Evolutionary conservation across 2,329 filamentous ascomycete genomes (phyloP).

Genomic region (Harringtonia lauricola): DNA sequence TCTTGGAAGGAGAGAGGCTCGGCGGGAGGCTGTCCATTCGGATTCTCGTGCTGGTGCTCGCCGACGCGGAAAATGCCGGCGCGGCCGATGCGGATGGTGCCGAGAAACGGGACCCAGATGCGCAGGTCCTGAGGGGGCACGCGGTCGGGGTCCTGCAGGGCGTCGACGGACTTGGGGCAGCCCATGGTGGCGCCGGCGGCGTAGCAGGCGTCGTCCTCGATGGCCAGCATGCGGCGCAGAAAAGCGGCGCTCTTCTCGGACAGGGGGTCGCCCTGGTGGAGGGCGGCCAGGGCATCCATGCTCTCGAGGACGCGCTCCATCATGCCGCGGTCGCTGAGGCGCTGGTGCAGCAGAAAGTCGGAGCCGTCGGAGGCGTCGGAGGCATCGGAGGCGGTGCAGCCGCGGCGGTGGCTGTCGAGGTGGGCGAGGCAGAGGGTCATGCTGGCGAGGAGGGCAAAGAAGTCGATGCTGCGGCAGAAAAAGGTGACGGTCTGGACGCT

Average conservation of each 20-base stretch:
- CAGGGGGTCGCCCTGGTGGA: constrained; percentile 15
- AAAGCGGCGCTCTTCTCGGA: constrained; percentile 20
- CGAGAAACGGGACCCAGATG: constrained; percentile 31
- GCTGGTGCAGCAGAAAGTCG: constrained; percentile 27
- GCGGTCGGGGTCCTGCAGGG: too few relatives aligned
- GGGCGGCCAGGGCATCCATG: constrained; percentile 17
- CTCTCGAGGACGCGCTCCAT: constrained; percentile 25
- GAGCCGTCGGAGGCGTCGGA: neutral
- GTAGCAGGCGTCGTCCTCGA: constrained; percentile 19
- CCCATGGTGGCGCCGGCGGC: neutral
- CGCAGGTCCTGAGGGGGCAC: constrained; percentile 10
- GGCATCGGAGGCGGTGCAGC: neutral
- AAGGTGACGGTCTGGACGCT: constrained; percentile 15
- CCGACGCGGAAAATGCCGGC: constrained; percentile 6
- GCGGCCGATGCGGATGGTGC: constrained; percentile 23
- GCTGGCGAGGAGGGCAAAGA: constrained; percentile 27
- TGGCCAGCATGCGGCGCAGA: constrained; percentile 23
- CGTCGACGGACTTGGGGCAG: neutral
- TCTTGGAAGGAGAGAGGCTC: too few relatives aligned
- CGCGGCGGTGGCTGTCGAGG: constrained; percentile 18
- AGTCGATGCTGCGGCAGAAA: constrained; percentile 31
- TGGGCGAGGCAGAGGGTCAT: constrained; percentile 29
- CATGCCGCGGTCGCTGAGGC: constrained; percentile 28
- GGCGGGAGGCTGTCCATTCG: neutral
- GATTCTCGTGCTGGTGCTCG: neutral